Conservation (phyloP, 31 red algal genomes). For the Asparagopsis taxiformis region DNA sequence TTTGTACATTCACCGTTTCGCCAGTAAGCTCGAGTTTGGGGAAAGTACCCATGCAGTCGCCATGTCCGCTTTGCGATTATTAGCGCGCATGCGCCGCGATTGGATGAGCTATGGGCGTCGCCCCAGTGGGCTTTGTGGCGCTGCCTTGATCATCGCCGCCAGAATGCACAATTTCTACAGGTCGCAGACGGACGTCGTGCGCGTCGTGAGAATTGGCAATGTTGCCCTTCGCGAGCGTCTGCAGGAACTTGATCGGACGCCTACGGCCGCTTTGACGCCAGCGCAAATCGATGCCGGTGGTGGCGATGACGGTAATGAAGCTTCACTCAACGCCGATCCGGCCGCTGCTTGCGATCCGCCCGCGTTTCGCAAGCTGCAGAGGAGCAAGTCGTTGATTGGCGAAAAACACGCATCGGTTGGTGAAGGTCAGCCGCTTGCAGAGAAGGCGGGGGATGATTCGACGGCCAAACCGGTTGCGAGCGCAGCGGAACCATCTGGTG, state of each 20-base stretch:
- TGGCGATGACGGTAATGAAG: conserved; percentile 69
- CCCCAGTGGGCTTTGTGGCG: conserved; percentile 90
- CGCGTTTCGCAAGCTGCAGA: conserved; percentile 46
- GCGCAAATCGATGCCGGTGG: conserved; percentile 76
- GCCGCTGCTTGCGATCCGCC: conserved; percentile 55
- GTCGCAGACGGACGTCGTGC: conserved; percentile 72
- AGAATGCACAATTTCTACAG: conserved; percentile 88
- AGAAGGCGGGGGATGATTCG: no score
- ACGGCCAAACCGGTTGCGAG: no score
- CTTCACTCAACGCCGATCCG: conserved; percentile 23
- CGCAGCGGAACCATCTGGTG: neutral
- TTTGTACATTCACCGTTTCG: conserved; percentile 98
- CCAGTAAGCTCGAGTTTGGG: conserved; percentile 80
- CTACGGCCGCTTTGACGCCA: conserved; percentile 82
- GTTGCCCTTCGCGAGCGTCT: conserved; percentile 74
- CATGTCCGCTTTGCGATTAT: conserved; percentile 79
- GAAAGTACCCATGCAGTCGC: conserved; percentile 72
- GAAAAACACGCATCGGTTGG: no score
- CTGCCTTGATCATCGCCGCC: conserved; percentile 81
- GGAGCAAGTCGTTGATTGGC: conserved; percentile 6
- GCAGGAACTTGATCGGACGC: conserved; percentile 70
- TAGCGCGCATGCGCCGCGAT: conserved; percentile 91
- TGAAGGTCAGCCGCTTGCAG: no score
- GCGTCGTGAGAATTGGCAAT: conserved; percentile 87
- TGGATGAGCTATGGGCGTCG: conserved; percentile 89